Conservation (phyloP, 2,329 filamentous ascomycete genomes). For the Aspergillus awamori region DNA sequence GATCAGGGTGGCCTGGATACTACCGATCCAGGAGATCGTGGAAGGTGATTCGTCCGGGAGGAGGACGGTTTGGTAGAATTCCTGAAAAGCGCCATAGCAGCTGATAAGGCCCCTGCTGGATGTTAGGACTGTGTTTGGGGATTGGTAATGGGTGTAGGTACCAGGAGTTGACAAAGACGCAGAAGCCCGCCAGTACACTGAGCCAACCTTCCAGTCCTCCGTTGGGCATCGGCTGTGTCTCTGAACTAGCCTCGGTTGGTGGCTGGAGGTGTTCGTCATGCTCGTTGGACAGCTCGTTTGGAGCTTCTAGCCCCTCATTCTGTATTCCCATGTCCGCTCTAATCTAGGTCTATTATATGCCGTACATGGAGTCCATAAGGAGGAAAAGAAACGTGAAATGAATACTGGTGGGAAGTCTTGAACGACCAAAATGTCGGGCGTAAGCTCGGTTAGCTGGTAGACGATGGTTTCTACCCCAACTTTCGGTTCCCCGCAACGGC, state of each 20-base stretch:
- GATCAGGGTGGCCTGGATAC: constrained; percentile 51
- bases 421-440: neutral
- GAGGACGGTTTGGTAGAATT: constrained; percentile 48
- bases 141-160: constrained; percentile 11
- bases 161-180: constrained; percentile 40
- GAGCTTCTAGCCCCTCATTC: neutral
- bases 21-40: constrained; percentile 53
- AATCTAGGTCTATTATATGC: neutral
- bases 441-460: neutral
- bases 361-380: neutral
- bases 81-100: constrained; percentile 53
- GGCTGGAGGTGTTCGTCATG: neutral
- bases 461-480: neutral
- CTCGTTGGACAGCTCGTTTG: neutral
- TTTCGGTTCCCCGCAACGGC: constrained; percentile 1
- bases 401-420: neutral
- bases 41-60: constrained; percentile 42
- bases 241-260: neutral
- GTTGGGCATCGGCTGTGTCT: constrained; percentile 20
- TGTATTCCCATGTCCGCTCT: neutral
- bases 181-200: constrained; percentile 34
- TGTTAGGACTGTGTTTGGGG: neutral
- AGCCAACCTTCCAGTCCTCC: constrained; percentile 35
- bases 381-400: neutral
- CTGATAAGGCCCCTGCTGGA: constrained; percentile 44